These are phyloP conservation scores for Deuterostichococcus epilithicus DNA, from an alignment of 139 green algal species.

Conservation along the genomic window DNA sequence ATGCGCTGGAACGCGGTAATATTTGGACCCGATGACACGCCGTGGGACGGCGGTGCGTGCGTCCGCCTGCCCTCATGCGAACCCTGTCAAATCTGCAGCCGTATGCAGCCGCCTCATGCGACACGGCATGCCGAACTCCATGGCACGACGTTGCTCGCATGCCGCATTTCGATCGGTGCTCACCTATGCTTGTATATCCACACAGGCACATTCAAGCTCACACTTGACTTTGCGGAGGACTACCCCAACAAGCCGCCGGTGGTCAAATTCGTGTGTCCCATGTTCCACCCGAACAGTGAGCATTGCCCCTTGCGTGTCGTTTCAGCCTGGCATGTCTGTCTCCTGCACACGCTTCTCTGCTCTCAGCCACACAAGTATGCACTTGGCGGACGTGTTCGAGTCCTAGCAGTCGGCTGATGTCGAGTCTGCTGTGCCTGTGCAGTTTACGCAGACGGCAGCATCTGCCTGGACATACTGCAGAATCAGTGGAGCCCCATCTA, in stretches of 20 bases:
- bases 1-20: slow-evolving; percentile 99
- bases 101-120: too few relatives aligned
- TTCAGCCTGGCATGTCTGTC: background rate
- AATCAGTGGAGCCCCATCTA: slow-evolving; percentile 99
- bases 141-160: too few relatives aligned
- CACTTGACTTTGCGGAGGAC: slow-evolving; percentile 92
- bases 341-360: background rate
- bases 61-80: too few relatives aligned
- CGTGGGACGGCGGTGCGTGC: slow-evolving; percentile 88
- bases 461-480: slow-evolving; percentile 98
- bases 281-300: slow-evolving; percentile 97
- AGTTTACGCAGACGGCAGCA: slow-evolving; percentile 94
- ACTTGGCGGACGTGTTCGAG: too few relatives aligned
- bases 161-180: too few relatives aligned
- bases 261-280: slow-evolving; percentile 90
- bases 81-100: too few relatives aligned
- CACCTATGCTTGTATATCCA: too few relatives aligned
- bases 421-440: slow-evolving; percentile 15
- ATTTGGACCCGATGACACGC: slow-evolving; percentile 95
- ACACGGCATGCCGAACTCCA: too few relatives aligned
- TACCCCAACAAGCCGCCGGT: slow-evolving; percentile 97
- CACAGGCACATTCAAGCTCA: slow-evolving; percentile 92
- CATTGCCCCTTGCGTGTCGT: background rate
- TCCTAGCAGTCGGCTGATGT: background rate
- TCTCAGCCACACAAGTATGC: too few relatives aligned